Conservation (phyloP, 176 grass and related monocot species). For the Carex parvula region DNA sequence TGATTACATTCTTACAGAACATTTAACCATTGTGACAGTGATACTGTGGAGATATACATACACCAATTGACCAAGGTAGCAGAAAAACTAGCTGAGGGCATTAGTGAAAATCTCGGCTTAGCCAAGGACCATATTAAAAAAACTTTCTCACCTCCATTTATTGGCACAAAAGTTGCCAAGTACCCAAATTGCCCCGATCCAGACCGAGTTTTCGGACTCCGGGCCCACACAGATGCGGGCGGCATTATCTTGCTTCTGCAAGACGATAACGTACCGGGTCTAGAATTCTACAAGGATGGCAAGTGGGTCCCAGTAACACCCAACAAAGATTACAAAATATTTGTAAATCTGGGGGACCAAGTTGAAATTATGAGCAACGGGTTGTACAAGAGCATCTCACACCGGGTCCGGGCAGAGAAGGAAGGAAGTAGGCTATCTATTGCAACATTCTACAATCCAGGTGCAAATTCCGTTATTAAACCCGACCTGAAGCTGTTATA, state of each 20-base stretch:
- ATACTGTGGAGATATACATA: slow-evolving; percentile 51
- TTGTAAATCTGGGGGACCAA: slow-evolving; percentile 91
- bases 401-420: slow-evolving; percentile 42
- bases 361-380: slow-evolving; percentile 80
- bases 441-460: slow-evolving; percentile 90
- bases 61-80: slow-evolving; percentile 43
- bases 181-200: slow-evolving; percentile 69
- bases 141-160: slow-evolving; percentile 64
- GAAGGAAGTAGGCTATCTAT: slow-evolving; percentile 56
- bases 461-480: slow-evolving; percentile 34
- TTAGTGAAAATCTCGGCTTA: slow-evolving; percentile 66
- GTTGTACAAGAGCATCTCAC: slow-evolving; percentile 57
- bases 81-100: slow-evolving; percentile 50
- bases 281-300: slow-evolving; percentile 58
- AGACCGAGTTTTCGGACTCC: slow-evolving; percentile 56
- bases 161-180: slow-evolving; percentile 85
- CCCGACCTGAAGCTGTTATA: slow-evolving; percentile 41
- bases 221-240: slow-evolving; percentile 89
- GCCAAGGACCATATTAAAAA: slow-evolving; percentile 23
- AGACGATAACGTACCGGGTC: slow-evolving; percentile 63
- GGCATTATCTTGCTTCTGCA: slow-evolving; percentile 90
- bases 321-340: slow-evolving; percentile 38
- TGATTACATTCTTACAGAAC: slow-evolving; percentile 9
- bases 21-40: slow-evolving; percentile 22
- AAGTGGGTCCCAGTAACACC: slow-evolving; percentile 53